Conservation (phyloP, 208 protist species). For the Jaenimonas drosophilae region DNA sequence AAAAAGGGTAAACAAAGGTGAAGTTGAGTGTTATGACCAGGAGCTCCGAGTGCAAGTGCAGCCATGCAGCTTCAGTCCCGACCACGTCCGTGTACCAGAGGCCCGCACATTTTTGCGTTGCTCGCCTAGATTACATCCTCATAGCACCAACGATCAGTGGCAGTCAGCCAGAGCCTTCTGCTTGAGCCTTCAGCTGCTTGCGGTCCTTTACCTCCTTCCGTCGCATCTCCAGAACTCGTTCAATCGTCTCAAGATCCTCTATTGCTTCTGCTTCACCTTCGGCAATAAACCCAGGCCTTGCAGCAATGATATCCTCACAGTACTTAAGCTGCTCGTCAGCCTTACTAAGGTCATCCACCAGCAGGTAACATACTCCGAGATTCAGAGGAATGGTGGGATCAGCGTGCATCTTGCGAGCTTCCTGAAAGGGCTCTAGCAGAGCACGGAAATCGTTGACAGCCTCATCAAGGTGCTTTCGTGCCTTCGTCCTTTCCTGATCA, state of each 20-base stretch:
- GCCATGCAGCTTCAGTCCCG: too few species aligned
- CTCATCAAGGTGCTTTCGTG: conserved; percentile 6
- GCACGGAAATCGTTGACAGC: conserved; percentile 40
- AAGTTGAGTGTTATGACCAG: too few species aligned
- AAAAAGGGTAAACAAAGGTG: too few species aligned
- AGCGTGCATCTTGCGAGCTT: conserved; percentile 11
- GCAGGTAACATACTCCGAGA: conserved; percentile 56
- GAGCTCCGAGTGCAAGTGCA: too few species aligned
- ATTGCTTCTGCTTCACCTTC: conserved; percentile 53
- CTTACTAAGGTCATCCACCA: conserved; percentile 38
- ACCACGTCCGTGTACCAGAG: too few species aligned
- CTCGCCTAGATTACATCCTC: not conserved
- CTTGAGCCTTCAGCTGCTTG: conserved; percentile 8
- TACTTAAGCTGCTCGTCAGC: conserved; percentile 58
- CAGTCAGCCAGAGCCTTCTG: conserved; percentile 1
- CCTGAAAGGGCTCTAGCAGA: conserved; percentile 17
- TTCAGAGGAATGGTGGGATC: conserved; percentile 61
- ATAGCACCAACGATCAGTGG: conserved; percentile 1
- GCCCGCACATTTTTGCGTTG: conserved; percentile 3
- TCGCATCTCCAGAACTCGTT: conserved; percentile 46
- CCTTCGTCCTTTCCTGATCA: conserved; percentile 17
- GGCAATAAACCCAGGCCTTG: conserved; percentile 38
- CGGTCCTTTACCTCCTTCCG: conserved; percentile 26
- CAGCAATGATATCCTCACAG: conserved; percentile 41
- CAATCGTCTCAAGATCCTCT: conserved; percentile 35